These are phyloP conservation scores for Candida orba DNA, from an alignment of 805 yeast species.

Conservation along the genomic window DNA sequence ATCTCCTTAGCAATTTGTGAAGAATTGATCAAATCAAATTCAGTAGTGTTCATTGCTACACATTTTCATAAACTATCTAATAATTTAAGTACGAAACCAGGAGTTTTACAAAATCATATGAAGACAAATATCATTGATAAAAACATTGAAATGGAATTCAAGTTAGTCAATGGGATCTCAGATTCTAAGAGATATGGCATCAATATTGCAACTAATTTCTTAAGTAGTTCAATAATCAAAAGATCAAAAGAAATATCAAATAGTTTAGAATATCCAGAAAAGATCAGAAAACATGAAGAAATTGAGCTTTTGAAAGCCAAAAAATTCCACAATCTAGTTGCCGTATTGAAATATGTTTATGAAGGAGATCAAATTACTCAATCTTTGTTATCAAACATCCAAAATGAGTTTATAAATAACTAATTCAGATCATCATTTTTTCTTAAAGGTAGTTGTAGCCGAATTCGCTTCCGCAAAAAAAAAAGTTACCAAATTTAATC, in stretches of 20 bases:
- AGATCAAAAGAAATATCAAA: slow-evolving; percentile 25
- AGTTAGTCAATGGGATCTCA: slow-evolving; percentile 17
- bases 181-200: slow-evolving; percentile 28
- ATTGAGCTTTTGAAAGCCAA: slow-evolving; percentile 16
- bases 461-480: slow-evolving; percentile 4
- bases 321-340: slow-evolving; percentile 23
- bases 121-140: slow-evolving; percentile 17
- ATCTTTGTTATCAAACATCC: slow-evolving; percentile 18
- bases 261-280: slow-evolving; percentile 7
- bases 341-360: slow-evolving; percentile 17
- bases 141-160: slow-evolving; percentile 26
- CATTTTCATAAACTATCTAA: slow-evolving; percentile 38
- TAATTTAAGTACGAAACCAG: slow-evolving; percentile 26
- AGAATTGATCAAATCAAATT: slow-evolving; percentile 22
- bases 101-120: slow-evolving; percentile 35
- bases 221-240: slow-evolving; percentile 20
- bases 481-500: background rate
- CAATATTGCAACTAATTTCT: slow-evolving; percentile 21
- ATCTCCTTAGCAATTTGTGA: slow-evolving; percentile 40
- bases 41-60: slow-evolving; percentile 34
- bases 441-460: background rate
- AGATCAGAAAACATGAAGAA: slow-evolving; percentile 4
- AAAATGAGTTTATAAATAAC: slow-evolving; percentile 18
- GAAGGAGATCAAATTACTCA: slow-evolving; percentile 11
- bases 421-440: background rate